Evolutionary conservation across 805 yeast genomes (phyloP).

Genomic region (Nakazawaea anatomiae): DNA sequence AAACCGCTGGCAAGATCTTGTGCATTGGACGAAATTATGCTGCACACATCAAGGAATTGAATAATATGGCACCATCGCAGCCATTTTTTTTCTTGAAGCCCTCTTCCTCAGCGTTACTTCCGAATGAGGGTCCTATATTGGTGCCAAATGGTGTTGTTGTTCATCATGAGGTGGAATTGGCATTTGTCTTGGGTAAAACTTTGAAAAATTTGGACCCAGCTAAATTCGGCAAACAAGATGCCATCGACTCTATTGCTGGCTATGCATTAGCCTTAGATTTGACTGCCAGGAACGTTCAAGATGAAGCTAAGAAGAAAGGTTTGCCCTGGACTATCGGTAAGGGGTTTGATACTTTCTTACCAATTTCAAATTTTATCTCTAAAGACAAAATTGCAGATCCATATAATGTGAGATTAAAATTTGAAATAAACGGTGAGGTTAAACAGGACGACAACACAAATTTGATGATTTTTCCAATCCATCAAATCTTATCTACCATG

Average conservation of each 20-base stretch:
- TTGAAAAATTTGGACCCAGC: conserved; percentile 56
- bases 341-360: conserved; percentile 95
- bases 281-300: conserved; percentile 95
- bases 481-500: conserved; percentile 72
- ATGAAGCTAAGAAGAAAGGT: conserved; percentile 88
- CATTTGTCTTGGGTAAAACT: conserved; percentile 61
- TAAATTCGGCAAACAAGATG: conserved; percentile 56
- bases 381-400: conserved; percentile 66
- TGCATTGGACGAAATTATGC: conserved; percentile 97
- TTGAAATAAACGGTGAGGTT: conserved; percentile 63
- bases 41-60: conserved; percentile 90
- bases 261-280: conserved; percentile 87
- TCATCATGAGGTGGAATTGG: conserved; percentile 94
- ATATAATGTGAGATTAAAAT: conserved; percentile 55
- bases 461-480: conserved; percentile 86
- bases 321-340: conserved; percentile 96
- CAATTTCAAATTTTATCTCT: conserved; percentile 71
- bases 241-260: conserved; percentile 75
- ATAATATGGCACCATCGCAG: conserved; percentile 71
- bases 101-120: conserved; percentile 63
- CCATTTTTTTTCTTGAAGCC: conserved; percentile 96
- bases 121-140: conserved; percentile 67
- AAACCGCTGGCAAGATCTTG: conserved; percentile 67
- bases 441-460: conserved; percentile 68
- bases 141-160: conserved; percentile 76